Conservation (phyloP, 192 early-diverging fungal genomes). For the Backusella circina region DNA sequence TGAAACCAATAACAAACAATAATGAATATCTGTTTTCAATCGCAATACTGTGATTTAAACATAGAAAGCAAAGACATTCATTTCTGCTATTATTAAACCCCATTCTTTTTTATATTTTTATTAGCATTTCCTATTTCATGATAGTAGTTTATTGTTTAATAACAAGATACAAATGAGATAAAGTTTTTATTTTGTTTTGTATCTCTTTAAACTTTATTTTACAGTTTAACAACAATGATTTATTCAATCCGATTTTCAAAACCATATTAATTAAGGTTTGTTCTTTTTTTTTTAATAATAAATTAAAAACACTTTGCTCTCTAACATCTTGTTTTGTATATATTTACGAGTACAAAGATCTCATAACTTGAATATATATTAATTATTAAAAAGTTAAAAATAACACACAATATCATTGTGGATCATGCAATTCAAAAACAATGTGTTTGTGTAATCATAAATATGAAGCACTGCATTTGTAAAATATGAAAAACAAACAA, state of each 20-base stretch:
- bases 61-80: background rate
- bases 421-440: background rate
- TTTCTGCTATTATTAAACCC: background rate
- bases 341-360: background rate
- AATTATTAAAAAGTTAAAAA: background rate
- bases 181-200: background rate
- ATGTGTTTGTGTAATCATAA: background rate
- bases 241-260: background rate
- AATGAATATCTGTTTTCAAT: background rate
- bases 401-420: background rate
- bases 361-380: background rate
- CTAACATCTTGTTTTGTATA: background rate
- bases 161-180: background rate
- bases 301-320: background rate
- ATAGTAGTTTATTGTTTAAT: background rate
- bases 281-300: background rate
- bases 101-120: background rate
- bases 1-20: too few species aligned
- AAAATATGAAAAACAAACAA: background rate
- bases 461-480: background rate
- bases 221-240: background rate
- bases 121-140: background rate
- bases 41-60: background rate
- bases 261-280: background rate
- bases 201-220: background rate